Conservation (phyloP, 2,329 filamentous ascomycete genomes). For the Paraphaeosphaeria sporulosa region DNA sequence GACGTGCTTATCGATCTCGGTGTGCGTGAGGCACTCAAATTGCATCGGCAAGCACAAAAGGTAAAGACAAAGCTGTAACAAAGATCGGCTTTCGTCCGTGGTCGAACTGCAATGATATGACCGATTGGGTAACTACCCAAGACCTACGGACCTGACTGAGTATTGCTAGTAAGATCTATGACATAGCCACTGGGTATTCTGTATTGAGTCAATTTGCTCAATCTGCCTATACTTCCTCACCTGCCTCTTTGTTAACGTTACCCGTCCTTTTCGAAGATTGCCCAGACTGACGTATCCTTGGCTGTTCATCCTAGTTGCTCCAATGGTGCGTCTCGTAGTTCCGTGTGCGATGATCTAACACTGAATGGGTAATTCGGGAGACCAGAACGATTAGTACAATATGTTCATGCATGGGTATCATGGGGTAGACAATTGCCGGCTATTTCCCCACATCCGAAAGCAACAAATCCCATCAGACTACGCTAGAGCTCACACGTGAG, state of each 20-base stretch:
- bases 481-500: no score
- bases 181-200: not conserved
- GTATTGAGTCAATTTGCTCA: not conserved
- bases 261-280: not conserved
- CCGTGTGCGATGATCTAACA: not conserved
- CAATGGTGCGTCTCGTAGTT: not conserved
- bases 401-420: not conserved
- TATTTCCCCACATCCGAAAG: no score
- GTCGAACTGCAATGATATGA: not conserved
- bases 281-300: not conserved
- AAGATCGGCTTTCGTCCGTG: not conserved
- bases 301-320: not conserved
- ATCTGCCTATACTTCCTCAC: not conserved
- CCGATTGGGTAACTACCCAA: no score
- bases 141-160: no score
- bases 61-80: conserved; percentile 52
- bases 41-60: conserved; percentile 53
- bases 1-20: conserved; percentile 76
- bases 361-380: not conserved
- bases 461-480: no score
- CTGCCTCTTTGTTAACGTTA: not conserved
- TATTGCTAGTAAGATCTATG: not conserved
- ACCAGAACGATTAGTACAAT: not conserved
- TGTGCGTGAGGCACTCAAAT: conserved; percentile 74
- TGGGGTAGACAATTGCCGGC: not conserved